Evolutionary conservation across 208 protist genomes (phyloP).

Genomic region (Crithidia sp.): DNA sequence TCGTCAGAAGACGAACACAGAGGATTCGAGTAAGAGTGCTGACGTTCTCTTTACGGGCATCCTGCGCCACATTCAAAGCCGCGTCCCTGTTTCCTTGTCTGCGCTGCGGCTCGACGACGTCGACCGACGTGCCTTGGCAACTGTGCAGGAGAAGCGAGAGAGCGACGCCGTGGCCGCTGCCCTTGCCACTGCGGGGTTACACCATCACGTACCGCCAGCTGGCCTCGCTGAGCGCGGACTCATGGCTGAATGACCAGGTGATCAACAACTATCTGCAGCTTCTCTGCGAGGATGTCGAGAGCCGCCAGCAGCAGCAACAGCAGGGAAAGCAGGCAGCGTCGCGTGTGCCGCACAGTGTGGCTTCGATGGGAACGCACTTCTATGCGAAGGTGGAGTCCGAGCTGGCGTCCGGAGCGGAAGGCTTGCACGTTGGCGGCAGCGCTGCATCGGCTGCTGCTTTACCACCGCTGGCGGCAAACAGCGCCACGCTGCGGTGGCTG

Average conservation of each 20-base stretch:
- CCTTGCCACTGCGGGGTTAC: constrained; percentile 40
- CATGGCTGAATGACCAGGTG: constrained; percentile 85
- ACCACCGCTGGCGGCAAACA: constrained; percentile 36
- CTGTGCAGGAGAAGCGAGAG: constrained; percentile 23
- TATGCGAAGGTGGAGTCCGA: constrained; percentile 76
- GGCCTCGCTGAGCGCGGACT: constrained; percentile 44
- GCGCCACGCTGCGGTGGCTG: constrained; percentile 74
- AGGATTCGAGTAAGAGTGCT: not conserved
- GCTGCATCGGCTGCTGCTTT: not conserved
- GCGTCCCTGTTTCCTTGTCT: constrained; percentile 35
- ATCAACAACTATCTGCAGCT: constrained; percentile 85
- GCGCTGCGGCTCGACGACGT: constrained; percentile 43
- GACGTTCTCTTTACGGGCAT: constrained; percentile 36
- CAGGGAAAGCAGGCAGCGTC: not conserved
- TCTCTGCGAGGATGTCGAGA: constrained; percentile 43
- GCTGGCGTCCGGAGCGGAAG: not conserved
- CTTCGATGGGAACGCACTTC: constrained; percentile 80
- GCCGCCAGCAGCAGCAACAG: not conserved
- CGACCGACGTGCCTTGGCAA: constrained; percentile 33
- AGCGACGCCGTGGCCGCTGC: constrained; percentile 38
- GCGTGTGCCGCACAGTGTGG: constrained; percentile 21
- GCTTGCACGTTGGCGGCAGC: not conserved
- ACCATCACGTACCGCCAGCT: constrained; percentile 69
- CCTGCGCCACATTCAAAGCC: constrained; percentile 41
- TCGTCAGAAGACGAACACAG: not conserved